Evolutionary conservation across 352 stramenopile genomes (phyloP), one percentile per base, ranked within the genome.

Genomic region (Phytopythium litorale): DNA sequence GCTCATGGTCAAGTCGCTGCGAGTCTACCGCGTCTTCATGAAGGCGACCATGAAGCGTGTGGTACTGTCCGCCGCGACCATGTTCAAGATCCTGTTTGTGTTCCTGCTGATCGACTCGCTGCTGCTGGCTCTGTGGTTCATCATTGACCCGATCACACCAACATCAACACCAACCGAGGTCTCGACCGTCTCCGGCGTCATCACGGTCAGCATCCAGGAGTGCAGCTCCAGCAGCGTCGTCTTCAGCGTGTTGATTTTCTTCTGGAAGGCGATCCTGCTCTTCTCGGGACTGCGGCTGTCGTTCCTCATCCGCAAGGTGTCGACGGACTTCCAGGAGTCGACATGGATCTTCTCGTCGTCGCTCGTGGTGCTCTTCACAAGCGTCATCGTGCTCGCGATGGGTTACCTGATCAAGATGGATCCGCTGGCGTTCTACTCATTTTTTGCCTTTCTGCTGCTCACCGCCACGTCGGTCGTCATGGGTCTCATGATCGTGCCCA

Each of bases 261-360:
- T 81, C 53, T 84, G 70, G 70, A 84, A 84, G 56, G 67, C 67
- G 5, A 55, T 78, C 25, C 60, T 86, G 56, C 56, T 82, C 4
- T 70, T 73, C 7, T 35, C 64, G 0, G 75, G 75, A 4, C 50
- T 82, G n/a, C 80, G 75, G 32, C n/a, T 84, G 28, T 78, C 72
- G 8, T 80, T 87, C 43, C 63, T 81, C 25, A 81, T 87, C 60
- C 77, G 74, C 49, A 76, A 79, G 32, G 68, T 72, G 8, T 74
- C 67, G 25, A 35, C 55, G 1, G 71, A 79, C 33, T 79, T 76
- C 25, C 71, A 79, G 45, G 71, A 79, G 28, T 68, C 68, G 6
- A 64, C 73, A 19, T 76, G 71, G 71, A 75, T 70, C 43, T 62
- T 74, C 48, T 58, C 59, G 19, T 69, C 75, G 18, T 63, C 57